Conservation (phyloP, 352 stramenopile genomes). For the Pythium biforme region DNA sequence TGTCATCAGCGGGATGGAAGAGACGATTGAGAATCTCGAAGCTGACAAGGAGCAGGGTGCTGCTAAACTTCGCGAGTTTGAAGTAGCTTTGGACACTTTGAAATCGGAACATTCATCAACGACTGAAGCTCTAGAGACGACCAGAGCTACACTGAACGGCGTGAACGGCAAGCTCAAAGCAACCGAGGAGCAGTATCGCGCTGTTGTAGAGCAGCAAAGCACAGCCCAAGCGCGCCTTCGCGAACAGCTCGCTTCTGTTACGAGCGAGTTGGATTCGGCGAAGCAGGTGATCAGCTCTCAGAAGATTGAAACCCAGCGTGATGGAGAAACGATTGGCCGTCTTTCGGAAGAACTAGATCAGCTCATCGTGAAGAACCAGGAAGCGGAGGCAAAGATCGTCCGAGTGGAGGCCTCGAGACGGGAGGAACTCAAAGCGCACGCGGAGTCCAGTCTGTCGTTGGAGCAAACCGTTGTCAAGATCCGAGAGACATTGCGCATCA, state of each 20-base stretch:
- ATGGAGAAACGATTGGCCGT: background rate
- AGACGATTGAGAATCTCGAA: constrained; percentile 24
- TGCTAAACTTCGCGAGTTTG: background rate
- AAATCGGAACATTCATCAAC: background rate
- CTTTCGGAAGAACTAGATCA: background rate
- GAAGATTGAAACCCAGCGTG: background rate
- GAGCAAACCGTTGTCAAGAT: background rate
- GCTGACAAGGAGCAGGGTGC: background rate
- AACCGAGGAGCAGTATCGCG: background rate
- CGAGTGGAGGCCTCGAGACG: too few relatives aligned
- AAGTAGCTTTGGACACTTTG: background rate
- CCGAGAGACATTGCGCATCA: background rate
- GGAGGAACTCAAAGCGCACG: too few relatives aligned
- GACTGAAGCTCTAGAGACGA: background rate
- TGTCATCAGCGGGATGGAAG: constrained; percentile 25
- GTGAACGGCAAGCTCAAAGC: background rate
- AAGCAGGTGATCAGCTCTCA: constrained; percentile 2
- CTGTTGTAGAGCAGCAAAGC: background rate
- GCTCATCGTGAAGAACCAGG: background rate
- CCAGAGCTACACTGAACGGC: background rate
- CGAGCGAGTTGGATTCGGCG: background rate
- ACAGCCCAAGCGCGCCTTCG: background rate
- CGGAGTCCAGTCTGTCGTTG: too few relatives aligned
- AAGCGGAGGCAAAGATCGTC: background rate
- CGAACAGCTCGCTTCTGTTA: background rate